Conservation (phyloP, 495 filamentous ascomycete species). For the Evansstolkia leycettana region DNA sequence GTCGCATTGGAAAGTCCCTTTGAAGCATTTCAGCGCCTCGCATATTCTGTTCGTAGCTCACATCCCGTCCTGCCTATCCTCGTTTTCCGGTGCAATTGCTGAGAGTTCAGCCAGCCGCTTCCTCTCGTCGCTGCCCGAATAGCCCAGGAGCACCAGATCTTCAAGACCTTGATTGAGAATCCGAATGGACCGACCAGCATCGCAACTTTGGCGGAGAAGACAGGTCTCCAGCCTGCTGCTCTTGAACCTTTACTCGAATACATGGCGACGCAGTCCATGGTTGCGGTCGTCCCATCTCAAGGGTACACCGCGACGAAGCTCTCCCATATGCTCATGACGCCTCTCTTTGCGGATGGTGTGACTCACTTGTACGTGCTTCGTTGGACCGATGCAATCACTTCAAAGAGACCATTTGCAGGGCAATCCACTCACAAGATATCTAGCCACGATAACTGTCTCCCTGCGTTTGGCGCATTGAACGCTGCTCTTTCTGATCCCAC, state of each 20-base stretch:
- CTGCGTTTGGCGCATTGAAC: too few species aligned
- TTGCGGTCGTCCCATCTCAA: neutral
- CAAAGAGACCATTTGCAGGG: neutral
- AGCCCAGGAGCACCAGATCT: neutral
- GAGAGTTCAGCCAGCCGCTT: too few species aligned
- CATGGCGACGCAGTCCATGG: neutral
- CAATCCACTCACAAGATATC: neutral
- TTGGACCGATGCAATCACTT: neutral
- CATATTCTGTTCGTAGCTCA: too few species aligned
- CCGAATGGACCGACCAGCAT: neutral
- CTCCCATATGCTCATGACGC: neutral
- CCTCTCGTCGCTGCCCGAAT: neutral
- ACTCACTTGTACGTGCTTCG: neutral
- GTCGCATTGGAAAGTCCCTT: too few species aligned
- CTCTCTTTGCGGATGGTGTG: neutral
- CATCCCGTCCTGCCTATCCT: too few species aligned
- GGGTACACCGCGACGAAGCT: neutral
- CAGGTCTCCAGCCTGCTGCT: neutral
- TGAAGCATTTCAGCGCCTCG: too few species aligned
- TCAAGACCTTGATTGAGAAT: neutral
- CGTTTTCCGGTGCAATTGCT: too few species aligned
- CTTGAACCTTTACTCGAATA: neutral
- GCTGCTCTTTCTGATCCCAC: neutral
- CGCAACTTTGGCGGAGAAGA: neutral
- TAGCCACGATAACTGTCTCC: neutral